Evolutionary conservation across 2,329 filamentous ascomycete species (phyloP), one percentile per base, ranked within the genome.

Genomic region (Rhytidhysteron rufulum): DNA sequence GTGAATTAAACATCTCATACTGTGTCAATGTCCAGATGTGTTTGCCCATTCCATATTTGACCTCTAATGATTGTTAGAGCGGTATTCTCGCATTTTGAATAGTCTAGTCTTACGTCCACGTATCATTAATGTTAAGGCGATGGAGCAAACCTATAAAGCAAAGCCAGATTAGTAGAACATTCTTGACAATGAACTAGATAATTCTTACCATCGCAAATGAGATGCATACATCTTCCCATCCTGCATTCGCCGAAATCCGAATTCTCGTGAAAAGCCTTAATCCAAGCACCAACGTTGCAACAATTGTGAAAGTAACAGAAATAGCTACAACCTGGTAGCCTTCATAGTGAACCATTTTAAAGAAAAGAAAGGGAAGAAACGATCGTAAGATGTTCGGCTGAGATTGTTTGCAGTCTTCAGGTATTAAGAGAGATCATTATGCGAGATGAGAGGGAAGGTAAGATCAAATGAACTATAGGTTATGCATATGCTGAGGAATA

Each of bases 151-250:
- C 60, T 62, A 30, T 2, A 11, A 19, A n/a, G 4, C 10, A 17
- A 11, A 18, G n/a, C 3, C 13, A n/a, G 22, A 13, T 21, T 15
- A 24, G 17, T 7, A 10, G 18, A 8, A 5, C 9, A 19, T 2
- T 9, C n/a, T n/a, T n/a, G n/a, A n/a, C n/a, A 13, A 21, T 5
- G 9, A 25, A 13, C 17, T 18, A 10, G 9, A 16, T 16, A 18
- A 19, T 6, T 49, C 53, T 45, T 44, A 63, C 60, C 58, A 62
- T 60, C 13, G 60, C 55, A 36, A 58, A n/a, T 13, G 50, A 48
- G 30, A 62, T 60, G 31, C 42, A 58, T 17, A 46, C 44, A 53
- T 63, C 60, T 38, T 62, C 59, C 16, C 52, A 45, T 2, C 56
- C 57, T 36, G 51, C 48, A 34, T 50, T 48, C 25, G 47, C 51